A percentile compares a stretch with the other conserved stretches of the same genome.
Evolutionary conservation across 805 yeast species (phyloP).

Genomic region (Candida namnaoensis): DNA sequence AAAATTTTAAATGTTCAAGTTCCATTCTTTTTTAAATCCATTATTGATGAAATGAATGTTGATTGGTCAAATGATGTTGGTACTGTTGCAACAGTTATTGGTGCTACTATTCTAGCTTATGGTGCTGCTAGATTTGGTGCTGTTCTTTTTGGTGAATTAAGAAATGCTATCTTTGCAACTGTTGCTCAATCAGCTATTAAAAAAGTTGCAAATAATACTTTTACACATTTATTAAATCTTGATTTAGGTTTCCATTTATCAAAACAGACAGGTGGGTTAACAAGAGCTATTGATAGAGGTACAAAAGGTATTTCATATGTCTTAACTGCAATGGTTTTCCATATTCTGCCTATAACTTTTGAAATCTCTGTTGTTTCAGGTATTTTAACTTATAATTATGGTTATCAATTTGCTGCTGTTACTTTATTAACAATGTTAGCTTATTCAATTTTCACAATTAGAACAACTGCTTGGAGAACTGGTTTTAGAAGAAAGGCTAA

Average conservation of each 20-base stretch:
- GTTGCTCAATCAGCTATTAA: conserved; percentile 94
- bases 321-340: conserved; percentile 94
- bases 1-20: conserved; percentile 90
- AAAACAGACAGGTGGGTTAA: conserved; percentile 91
- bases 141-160: conserved; percentile 84
- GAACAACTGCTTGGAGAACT: conserved; percentile 95
- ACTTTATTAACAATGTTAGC: conserved; percentile 85
- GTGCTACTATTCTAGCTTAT: conserved; percentile 69
- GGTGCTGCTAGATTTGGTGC: conserved; percentile 95
- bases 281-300: conserved; percentile 95
- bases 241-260: conserved; percentile 87
- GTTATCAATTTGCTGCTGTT: conserved; percentile 79
- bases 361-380: conserved; percentile 94
- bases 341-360: conserved; percentile 84
- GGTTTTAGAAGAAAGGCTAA: conserved; percentile 84
- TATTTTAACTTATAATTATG: conserved; percentile 87
- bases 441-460: conserved; percentile 79
- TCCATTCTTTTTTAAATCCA: conserved; percentile 85
- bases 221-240: conserved; percentile 70
- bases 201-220: conserved; percentile 82
- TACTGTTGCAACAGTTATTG: conserved; percentile 54
- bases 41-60: conserved; percentile 87
- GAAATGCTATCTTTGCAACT: conserved; percentile 92
- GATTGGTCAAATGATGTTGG: conserved; percentile 71
- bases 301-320: conserved; percentile 96